Conservation (phyloP, 106 monocot genomes). For the Agapanthus africanus region DNA sequence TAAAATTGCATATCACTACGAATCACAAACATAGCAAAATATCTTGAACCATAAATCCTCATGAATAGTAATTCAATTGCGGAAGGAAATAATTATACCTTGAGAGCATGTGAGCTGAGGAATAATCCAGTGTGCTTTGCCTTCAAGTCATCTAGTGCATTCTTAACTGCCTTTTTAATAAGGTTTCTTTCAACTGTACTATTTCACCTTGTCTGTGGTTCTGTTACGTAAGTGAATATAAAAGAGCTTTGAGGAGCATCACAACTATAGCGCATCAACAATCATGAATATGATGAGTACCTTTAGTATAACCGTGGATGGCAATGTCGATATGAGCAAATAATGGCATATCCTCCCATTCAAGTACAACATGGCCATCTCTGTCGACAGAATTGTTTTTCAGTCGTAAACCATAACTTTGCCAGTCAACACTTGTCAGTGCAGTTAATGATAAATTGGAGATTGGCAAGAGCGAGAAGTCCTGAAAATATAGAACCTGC, state of each 20-base stretch:
- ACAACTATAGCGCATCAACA: conserved; percentile 15
- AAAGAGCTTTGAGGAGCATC: neutral
- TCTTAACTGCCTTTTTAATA: conserved; percentile 50
- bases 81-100: conserved; percentile 25
- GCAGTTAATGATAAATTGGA: conserved; percentile 24
- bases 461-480: conserved; percentile 44
- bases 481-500: conserved; percentile 68
- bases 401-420: conserved; percentile 58
- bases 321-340: conserved; percentile 59
- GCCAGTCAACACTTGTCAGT: conserved; percentile 55
- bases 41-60: neutral
- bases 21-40: neutral
- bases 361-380: conserved; percentile 38
- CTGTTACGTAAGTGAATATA: conserved; percentile 12
- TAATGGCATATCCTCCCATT: conserved; percentile 46
- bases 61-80: neutral
- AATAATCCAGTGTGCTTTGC: conserved; percentile 38
- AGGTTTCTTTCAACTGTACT: conserved; percentile 28
- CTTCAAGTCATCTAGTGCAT: conserved; percentile 70
- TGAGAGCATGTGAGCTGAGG: conserved; percentile 41
- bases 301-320: conserved; percentile 44
- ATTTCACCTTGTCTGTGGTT: conserved; percentile 2
- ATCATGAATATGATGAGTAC: conserved; percentile 44
- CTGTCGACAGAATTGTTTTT: conserved; percentile 28
- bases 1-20: neutral